Evolutionary conservation across 2,329 filamentous ascomycete genomes (phyloP).

Genomic region (Penicillium sclerotigenum): DNA sequence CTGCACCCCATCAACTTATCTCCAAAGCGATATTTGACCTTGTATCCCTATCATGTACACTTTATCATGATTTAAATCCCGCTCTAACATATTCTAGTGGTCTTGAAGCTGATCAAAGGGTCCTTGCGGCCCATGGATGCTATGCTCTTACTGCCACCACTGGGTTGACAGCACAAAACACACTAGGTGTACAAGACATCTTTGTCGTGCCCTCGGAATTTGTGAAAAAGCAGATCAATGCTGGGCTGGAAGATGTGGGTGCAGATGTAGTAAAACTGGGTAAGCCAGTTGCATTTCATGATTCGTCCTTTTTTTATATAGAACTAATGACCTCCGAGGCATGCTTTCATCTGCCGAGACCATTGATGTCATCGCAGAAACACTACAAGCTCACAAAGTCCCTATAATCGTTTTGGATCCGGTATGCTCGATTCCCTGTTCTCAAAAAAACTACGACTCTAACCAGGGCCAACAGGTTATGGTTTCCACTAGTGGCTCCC

Average conservation of each 20-base stretch:
- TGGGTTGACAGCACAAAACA: slow-evolving; percentile 95
- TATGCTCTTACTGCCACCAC: slow-evolving; percentile 97
- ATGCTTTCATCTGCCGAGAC: slow-evolving; percentile 76
- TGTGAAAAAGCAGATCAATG: slow-evolving; percentile 79
- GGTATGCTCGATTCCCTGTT: slow-evolving; percentile 48
- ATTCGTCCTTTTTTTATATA: background rate
- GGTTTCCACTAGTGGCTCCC: slow-evolving; percentile 58
- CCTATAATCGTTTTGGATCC: slow-evolving; percentile 68
- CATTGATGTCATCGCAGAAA: slow-evolving; percentile 64
- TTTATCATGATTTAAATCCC: background rate
- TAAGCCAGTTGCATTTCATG: slow-evolving; percentile 40
- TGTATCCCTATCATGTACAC: background rate
- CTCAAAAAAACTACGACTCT: slow-evolving; percentile 4
- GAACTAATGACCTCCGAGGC: slow-evolving; percentile 49
- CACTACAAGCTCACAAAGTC: slow-evolving; percentile 58
- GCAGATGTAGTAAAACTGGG: slow-evolving; percentile 91
- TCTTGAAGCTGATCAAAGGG: slow-evolving; percentile 93
- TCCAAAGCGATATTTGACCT: background rate
- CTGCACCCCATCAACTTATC: background rate
- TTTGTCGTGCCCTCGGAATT: slow-evolving; percentile 76
- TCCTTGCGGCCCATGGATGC: slow-evolving; percentile 84
- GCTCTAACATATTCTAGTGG: slow-evolving; percentile 57
- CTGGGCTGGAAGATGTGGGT: slow-evolving; percentile 77
- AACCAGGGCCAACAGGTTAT: slow-evolving; percentile 64
- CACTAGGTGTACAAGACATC: slow-evolving; percentile 75